Conservation (phyloP, 2,329 filamentous ascomycete species). For the Ophiostoma sp. region DNA sequence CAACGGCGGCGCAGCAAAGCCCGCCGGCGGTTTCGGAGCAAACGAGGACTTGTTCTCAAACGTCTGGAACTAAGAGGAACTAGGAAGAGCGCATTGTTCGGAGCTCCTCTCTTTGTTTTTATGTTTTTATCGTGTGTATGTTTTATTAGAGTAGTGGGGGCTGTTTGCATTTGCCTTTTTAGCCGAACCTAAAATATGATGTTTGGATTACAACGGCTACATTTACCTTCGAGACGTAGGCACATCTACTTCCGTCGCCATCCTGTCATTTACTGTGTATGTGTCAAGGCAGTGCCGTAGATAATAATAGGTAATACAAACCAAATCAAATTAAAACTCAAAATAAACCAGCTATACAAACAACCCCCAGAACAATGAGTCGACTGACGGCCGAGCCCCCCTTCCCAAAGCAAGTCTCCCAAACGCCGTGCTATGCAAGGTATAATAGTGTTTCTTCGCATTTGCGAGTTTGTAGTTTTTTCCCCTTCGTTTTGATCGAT, state of each 20-base stretch:
- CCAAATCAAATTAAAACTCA: background rate
- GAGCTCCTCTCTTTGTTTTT: background rate
- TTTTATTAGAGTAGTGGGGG: conserved; percentile 1
- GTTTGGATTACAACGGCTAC: background rate
- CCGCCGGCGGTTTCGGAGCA: conserved; percentile 53
- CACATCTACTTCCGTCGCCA: no score
- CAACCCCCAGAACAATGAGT: background rate
- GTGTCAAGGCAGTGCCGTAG: no score
- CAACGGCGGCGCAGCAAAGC: conserved; percentile 43
- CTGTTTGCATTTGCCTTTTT: background rate
- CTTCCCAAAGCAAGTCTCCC: background rate
- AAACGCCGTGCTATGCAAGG: conserved; percentile 25
- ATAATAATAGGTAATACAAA: background rate
- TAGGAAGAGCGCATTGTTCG: background rate
- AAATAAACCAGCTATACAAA: background rate
- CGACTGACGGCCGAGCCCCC: no score
- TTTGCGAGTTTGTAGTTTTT: background rate
- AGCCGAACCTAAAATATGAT: background rate
- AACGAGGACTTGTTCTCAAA: conserved; percentile 91
- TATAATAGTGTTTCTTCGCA: background rate
- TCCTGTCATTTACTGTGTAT: no score
- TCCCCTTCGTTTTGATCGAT: no score
- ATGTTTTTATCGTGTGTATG: background rate
- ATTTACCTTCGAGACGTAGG: background rate
- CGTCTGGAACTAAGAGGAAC: conserved; percentile 69